Percentiles rank a stretch among this genome's conserved stretches.
phyloP scores from a whole-genome alignment of 441 rosid genomes.

The Geranium incanum region DNA sequence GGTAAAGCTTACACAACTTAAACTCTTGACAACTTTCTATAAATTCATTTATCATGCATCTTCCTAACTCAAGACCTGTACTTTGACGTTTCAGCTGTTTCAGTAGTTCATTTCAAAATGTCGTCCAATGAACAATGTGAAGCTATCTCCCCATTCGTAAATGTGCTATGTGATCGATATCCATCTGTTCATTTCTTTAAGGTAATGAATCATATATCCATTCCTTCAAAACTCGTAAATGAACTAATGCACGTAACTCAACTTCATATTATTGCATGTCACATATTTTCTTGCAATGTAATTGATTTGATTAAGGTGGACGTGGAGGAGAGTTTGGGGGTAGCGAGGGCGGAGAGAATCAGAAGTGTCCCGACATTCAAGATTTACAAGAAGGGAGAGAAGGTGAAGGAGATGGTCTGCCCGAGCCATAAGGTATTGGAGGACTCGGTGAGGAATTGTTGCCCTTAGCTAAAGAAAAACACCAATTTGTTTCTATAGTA shows the following conservation, averaged over 20 bases:
- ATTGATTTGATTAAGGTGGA: slow-evolving; percentile 32
- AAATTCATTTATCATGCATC: not conserved
- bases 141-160: slow-evolving; percentile 64
- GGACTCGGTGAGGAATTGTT: slow-evolving; percentile 34
- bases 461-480: slow-evolving; percentile 20
- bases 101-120: slow-evolving; percentile 63
- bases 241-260: no score
- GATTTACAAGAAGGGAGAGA: slow-evolving; percentile 40
- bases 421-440: slow-evolving; percentile 43
- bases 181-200: slow-evolving; percentile 79
- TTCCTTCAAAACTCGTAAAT: not conserved
- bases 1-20: slow-evolving; percentile 30
- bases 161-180: slow-evolving; percentile 59
- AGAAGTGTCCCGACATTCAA: slow-evolving; percentile 46
- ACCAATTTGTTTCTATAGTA: slow-evolving; percentile 6
- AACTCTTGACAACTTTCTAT: not conserved
- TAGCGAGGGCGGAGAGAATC: slow-evolving; percentile 37
- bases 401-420: slow-evolving; percentile 46
- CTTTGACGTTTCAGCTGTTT: slow-evolving; percentile 44
- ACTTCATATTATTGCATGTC: no score
- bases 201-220: slow-evolving; percentile 35
- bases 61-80: not conserved
- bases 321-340: slow-evolving; percentile 38
- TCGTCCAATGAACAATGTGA: slow-evolving; percentile 67
- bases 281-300: no score